Evolutionary conservation across 139 green algal genomes (phyloP), one percentile per base, ranked within the genome.

Genomic region (Auxenochlorella pyrenoidosa): DNA sequence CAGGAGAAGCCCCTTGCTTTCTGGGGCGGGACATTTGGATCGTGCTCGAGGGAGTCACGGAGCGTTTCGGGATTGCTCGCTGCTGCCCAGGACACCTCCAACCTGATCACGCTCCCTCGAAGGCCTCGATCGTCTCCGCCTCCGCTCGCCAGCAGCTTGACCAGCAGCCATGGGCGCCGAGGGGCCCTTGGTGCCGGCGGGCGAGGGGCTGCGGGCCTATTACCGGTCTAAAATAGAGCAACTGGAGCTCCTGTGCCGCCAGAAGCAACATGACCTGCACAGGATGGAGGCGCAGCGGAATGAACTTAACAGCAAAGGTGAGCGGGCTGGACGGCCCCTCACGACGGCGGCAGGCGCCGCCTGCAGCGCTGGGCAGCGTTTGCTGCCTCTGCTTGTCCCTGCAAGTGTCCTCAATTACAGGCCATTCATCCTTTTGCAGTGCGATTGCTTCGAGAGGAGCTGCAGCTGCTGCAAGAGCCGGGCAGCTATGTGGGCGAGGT

Each of bases 401-500:
- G 70, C 24, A 24, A 24, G 38, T 34, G 30, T 44, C 15, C n/a
- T 76, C n/a, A 28, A n/a, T n/a, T n/a, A n/a, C n/a, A n/a, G n/a
- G n/a, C n/a, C n/a, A n/a, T 60, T 18, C 34, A 10, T 44, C 32
- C 36, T 3, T 16, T 24, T 91, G 92, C 96, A 99, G 98, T 99
- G 5, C 92, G 98, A 1, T 82, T 98, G 89, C 91, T 99, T 18
- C 92, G 96, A 21, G 98, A 99, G 91, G 98, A 99, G 95, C 91
- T 99, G 43, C 96, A 98, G 91, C 92, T 99, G 88, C 92, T 99
- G 41, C 98, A 99, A 89, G 97, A 99, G 92, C 97, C 98, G 2
- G 98, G 98, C 30, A 99, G 96, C 0, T 99, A 99, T 89, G 98
- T 99, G 26, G 98, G 98, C 1, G 98, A 99, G 85, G 97, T 99